Percentiles rank a stretch among this genome's conserved stretches.
phyloP scores from a whole-genome alignment of 805 yeast species.

The Peterozyma toletana region DNA sequence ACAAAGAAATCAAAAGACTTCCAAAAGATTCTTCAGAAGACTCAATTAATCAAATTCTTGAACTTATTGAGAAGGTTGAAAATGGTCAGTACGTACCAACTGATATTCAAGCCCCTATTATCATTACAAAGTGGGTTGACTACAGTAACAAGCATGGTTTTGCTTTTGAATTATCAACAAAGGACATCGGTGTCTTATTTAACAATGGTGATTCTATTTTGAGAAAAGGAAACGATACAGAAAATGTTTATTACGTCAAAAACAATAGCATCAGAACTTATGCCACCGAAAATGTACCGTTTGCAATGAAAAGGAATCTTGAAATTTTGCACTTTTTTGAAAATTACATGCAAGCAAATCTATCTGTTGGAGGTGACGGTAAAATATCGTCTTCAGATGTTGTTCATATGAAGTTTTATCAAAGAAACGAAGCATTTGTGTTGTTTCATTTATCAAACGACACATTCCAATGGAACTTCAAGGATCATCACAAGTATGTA shows the following conservation, averaged over 20 bases:
- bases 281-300: constrained; percentile 33
- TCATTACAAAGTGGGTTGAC: constrained; percentile 96
- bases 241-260: constrained; percentile 58
- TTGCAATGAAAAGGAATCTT: constrained; percentile 55
- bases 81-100: constrained; percentile 2
- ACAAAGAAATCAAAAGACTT: constrained; percentile 51
- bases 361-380: constrained; percentile 63
- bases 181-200: constrained; percentile 85
- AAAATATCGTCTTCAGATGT: constrained; percentile 1
- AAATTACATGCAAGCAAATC: constrained; percentile 84
- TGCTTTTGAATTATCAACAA: constrained; percentile 85
- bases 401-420: constrained; percentile 8
- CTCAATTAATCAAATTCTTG: constrained; percentile 7
- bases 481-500: constrained; percentile 87
- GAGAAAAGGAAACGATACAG: constrained; percentile 50
- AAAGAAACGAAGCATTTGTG: constrained; percentile 66
- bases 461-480: constrained; percentile 88
- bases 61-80: constrained; percentile 7
- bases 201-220: constrained; percentile 80
- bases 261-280: constrained; percentile 43
- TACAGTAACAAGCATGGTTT: constrained; percentile 94
- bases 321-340: constrained; percentile 86
- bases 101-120: constrained; percentile 48
- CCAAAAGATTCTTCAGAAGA: constrained; percentile 19
- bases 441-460: constrained; percentile 94